Base-by-base conservation (phyloP, 2,329 filamentous ascomycete genomes). In the Periconia sp. region DNA sequence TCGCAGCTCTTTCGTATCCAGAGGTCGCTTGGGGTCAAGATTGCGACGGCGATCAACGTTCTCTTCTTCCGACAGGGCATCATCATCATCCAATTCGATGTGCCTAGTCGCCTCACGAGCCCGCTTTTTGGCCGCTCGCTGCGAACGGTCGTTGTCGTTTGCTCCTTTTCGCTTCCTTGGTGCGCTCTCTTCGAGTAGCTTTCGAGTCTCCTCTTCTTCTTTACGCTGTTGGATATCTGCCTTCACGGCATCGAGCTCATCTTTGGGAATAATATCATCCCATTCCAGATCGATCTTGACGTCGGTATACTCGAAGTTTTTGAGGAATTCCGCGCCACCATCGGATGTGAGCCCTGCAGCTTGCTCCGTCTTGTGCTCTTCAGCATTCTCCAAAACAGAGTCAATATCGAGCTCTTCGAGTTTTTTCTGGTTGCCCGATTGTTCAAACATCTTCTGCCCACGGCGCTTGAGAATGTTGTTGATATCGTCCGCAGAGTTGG, bases 361-460 rank as follows among this genome's bases (percentile, higher is more conserved):
- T 51, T 97, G 90, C 74, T 97, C 92, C 0, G 94, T 97, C 78
- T 96, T 93, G 65, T 96, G 95, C 64, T 97, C 87, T 76, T 99
- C 94, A 27, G 95, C 94, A 72, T 97, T 97, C 66, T 94, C 94
- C 15, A 99, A 85, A 40, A 99, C 94, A 9, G 92, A 91, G 70
- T 99, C 95, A 63, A 99, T 97, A 71, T 99, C 94, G 20, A 99
- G 86, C 74, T 97, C 92, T 75, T 99, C 94, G 6, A 99, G 82
- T 71, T 96, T 94, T 76, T 93, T 89, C 74, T 99, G 94, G 70
- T 99, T 99, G 54, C 91, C 91, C 11, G 90, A 94, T 73, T 97
- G 93, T 75, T 97, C 93, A 63, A 99, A 99, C 88, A 99, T 96
- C 75, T 94, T 96, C 71, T 97, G 94, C n/a, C 94, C 96, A 63